These are phyloP conservation scores for Lumnitzera racemosa DNA, from an alignment of 345 rosid genomes.

Conservation along the genomic window DNA sequence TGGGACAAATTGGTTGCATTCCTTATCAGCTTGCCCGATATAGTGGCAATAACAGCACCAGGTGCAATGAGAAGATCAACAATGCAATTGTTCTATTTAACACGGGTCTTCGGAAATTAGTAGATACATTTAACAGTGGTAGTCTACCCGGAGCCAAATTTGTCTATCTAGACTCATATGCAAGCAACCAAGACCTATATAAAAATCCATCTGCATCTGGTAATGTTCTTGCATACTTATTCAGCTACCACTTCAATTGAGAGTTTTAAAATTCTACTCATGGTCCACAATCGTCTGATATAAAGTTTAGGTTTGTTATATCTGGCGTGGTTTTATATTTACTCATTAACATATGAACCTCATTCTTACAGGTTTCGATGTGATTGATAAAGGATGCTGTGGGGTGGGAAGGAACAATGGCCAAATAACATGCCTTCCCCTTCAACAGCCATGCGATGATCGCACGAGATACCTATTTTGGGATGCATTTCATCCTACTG, in stretches of 20 bases:
- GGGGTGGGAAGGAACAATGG: slow-evolving; percentile 95
- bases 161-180: slow-evolving; percentile 62
- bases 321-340: too few species aligned
- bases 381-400: slow-evolving; percentile 81
- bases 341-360: background rate
- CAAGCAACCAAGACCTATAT: slow-evolving; percentile 45
- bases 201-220: slow-evolving; percentile 38
- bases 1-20: slow-evolving; percentile 90
- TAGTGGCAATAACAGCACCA: slow-evolving; percentile 29
- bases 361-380: slow-evolving; percentile 56
- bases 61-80: slow-evolving; percentile 76
- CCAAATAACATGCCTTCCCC: slow-evolving; percentile 82
- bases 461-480: slow-evolving; percentile 70
- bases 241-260: too few species aligned
- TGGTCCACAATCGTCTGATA: too few species aligned
- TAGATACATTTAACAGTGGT: slow-evolving; percentile 56
- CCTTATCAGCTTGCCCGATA: slow-evolving; percentile 80
- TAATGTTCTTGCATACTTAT: slow-evolving; percentile 3
- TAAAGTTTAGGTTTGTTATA: too few species aligned
- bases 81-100: slow-evolving; percentile 56
- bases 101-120: slow-evolving; percentile 46
- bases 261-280: too few species aligned
- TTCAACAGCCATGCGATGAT: slow-evolving; percentile 55
- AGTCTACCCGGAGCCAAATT: slow-evolving; percentile 66
- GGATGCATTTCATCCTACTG: slow-evolving; percentile 97